Conservation (phyloP, 208 protist genomes). For the Borovskyia barvae region DNA sequence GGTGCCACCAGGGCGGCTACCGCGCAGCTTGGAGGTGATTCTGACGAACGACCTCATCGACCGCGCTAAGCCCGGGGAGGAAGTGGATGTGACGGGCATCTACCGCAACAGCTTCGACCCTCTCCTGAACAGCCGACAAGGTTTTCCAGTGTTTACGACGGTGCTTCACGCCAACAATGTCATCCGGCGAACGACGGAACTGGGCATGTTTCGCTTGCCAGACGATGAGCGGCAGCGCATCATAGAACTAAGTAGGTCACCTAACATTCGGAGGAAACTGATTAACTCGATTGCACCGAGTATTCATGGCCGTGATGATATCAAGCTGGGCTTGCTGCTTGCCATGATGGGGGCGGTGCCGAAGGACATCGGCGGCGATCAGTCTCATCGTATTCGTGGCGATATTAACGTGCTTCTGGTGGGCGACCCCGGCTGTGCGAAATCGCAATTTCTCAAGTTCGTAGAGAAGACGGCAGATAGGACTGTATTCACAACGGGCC, state of each 20-base stretch:
- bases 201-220: conserved; percentile 81
- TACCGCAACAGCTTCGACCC: conserved; percentile 98
- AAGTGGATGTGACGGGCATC: conserved; percentile 97
- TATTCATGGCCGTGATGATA: conserved; percentile 99
- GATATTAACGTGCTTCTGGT: conserved; percentile 99
- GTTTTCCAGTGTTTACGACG: conserved; percentile 99
- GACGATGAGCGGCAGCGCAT: conserved; percentile 86
- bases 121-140: conserved; percentile 96
- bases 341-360: conserved; percentile 97
- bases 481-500: conserved; percentile 99
- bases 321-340: conserved; percentile 98
- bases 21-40: conserved; percentile 97
- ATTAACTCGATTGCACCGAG: conserved; percentile 98
- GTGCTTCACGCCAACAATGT: conserved; percentile 98
- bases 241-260: conserved; percentile 91
- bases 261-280: conserved; percentile 89
- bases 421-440: conserved; percentile 98
- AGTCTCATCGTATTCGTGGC: conserved; percentile 97
- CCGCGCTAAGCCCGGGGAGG: conserved; percentile 96
- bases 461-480: conserved; percentile 98
- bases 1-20: conserved; percentile 97
- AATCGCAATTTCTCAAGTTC: conserved; percentile 99
- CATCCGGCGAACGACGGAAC: conserved; percentile 86
- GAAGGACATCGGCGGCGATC: conserved; percentile 91
- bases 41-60: conserved; percentile 98